Evolutionary conservation across 768 basidiomycete genomes (phyloP).

Genomic region (Podaxis sp.): DNA sequence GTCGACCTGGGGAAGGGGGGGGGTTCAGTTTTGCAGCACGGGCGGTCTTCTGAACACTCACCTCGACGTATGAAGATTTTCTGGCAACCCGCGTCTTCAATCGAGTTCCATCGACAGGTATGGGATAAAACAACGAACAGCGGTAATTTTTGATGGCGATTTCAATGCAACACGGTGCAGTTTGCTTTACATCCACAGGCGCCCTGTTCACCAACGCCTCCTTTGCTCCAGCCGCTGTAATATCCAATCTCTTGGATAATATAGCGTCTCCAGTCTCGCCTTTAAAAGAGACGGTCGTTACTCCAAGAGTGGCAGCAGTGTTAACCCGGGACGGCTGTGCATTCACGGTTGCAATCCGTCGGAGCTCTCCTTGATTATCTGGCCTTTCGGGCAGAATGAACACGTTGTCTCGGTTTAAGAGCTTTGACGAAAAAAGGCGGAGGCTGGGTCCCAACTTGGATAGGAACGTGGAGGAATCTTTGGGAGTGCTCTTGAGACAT

Average conservation of each 20-base stretch:
- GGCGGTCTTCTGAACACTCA: constrained; percentile 25
- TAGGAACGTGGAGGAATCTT: constrained; percentile 13
- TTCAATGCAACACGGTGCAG: constrained; percentile 32
- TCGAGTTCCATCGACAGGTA: constrained; percentile 39
- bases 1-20: constrained; percentile 23
- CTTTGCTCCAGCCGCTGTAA: constrained; percentile 21
- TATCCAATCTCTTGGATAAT: constrained; percentile 14
- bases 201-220: constrained; percentile 23
- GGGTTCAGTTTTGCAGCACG: constrained; percentile 14
- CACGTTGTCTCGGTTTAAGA: constrained; percentile 30
- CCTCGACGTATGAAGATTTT: constrained; percentile 52
- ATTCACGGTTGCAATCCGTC: background rate
- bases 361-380: constrained; percentile 13
- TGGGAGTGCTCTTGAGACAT: constrained; percentile 26
- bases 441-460: constrained; percentile 27
- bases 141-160: constrained; percentile 27
- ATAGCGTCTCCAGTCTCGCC: background rate
- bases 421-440: constrained; percentile 26
- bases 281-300: background rate
- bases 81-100: constrained; percentile 48
- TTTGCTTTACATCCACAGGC: constrained; percentile 24
- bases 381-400: constrained; percentile 31
- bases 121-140: constrained; percentile 35
- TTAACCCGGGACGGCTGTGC: background rate
- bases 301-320: background rate